Evolutionary conservation across 1,284 basidiomycete genomes (phyloP), one percentile per base, ranked within the genome.

Genomic region (Singerocomus inundabilis): DNA sequence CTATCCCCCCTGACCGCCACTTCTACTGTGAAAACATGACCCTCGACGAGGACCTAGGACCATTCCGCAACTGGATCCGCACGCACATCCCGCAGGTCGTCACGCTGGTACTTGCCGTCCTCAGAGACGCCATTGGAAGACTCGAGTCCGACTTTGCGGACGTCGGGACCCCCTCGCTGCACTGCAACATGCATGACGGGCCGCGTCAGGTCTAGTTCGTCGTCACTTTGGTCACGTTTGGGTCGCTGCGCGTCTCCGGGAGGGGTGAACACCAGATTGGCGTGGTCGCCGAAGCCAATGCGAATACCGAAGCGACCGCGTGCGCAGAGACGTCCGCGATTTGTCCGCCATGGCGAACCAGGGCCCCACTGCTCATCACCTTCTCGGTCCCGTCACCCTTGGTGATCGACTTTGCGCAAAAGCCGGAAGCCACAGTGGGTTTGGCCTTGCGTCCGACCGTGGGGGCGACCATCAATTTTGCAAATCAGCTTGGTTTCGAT

Each of bases 301-400:
- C 34, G 5, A n/a, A n/a, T n/a, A n/a, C n/a, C n/a, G 28, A 38
- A 1, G 8, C 5, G 28, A 5, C 4, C 1, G 1, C 12, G 2
- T 16, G 21, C 28, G 21, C 35, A 26, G 8, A 35, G 5, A 1
- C 21, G 15, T 3, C 11, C 15, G 29, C 25, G 8, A 40, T 36
- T 9, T 39, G 25, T 15, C 51, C 57, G 0, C 42, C 33, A 7
- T 58, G 68, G 70, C 40, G 69, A 62, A 62, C 48, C 49, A 12
- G 66, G 64, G 45, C 75, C 2, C 51, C 68, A 1, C 47, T 78
- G 34, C 59, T 76, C 33, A 55, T 73, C n/a, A 70, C 68, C 2
- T 72, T 74, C 44, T 66, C 66, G 28, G 52, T 70, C 13, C 65
- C 72, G 3, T 61, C 73, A 0, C 61, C 54, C 52, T 56, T 61